These are phyloP conservation scores for Hymenoscyphus fructigenus DNA, from an alignment of 2,329 filamentous ascomycete species.

Conservation along the genomic window DNA sequence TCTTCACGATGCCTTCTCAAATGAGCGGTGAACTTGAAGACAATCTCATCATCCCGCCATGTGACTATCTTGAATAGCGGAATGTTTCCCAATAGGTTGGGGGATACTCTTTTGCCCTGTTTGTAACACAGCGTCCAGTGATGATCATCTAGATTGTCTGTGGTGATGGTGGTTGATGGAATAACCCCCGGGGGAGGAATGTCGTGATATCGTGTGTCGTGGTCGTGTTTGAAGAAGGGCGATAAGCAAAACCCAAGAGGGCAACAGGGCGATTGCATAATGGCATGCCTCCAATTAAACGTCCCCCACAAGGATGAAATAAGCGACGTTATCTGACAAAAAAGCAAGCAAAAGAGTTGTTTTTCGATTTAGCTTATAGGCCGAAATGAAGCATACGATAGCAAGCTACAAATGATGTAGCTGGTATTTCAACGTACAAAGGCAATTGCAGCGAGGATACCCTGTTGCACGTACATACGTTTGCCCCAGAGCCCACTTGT, in stretches of 20 bases:
- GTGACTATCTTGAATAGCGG: background rate
- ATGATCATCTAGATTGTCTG: background rate
- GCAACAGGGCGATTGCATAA: background rate
- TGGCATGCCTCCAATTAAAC: background rate
- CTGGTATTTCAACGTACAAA: background rate
- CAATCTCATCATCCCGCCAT: background rate
- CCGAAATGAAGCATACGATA: background rate
- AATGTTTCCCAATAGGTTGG: background rate
- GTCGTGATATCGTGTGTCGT: background rate
- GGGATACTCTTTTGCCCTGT: background rate
- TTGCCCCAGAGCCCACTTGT: background rate
- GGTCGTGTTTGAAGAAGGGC: background rate
- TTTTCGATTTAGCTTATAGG: background rate
- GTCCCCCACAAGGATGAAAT: background rate
- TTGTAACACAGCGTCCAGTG: background rate
- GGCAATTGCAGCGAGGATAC: too few relatives aligned
- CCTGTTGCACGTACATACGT: too few relatives aligned
- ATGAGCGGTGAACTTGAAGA: background rate
- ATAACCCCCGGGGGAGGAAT: background rate
- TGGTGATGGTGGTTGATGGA: background rate
- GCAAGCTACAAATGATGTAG: background rate
- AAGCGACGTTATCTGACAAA: background rate
- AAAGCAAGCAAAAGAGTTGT: background rate
- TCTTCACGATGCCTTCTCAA: background rate
- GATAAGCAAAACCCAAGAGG: background rate